Evolutionary conservation across 1,284 basidiomycete genomes (phyloP), one percentile per base, ranked within the genome.

Genomic region (Papiliotrema terrestris): DNA sequence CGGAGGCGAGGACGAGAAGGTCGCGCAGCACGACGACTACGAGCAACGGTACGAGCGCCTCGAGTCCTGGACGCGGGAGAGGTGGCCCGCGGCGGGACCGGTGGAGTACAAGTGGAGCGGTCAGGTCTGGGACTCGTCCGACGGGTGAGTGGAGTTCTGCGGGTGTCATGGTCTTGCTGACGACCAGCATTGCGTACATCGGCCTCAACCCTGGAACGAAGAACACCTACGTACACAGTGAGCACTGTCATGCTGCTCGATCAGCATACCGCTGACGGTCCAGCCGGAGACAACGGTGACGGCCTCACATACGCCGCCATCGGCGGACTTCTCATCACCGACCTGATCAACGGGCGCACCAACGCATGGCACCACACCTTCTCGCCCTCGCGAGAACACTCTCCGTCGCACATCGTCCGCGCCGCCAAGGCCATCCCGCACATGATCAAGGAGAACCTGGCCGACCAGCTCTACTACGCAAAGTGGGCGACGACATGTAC

Each of bases 211-310:
- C 61, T 9, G 61, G 61, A 15, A 49, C 47, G 22, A 55, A 54
- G 22, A 54, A 60, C 17, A 55, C 58, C 20, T 63, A 63, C 45
- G 53, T 63, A 2, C 61, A 63, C 35, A 60, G 59, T 63, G 39
- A 54, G 59, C 48, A 9, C 23, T 35, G 8, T 19, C 19, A 13
- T 20, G 13, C 11, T 13, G 19, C 29, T 49, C 22, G 2, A 35
- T 35, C 8, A 22, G 17, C 15, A 3, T 15, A 4, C 4, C 13
- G 29, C 46, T 54, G 22, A 54, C 35, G 15, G 25, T n/a, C n/a
- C 32, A 63, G 59, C 61, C 39, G 61, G 61, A 22, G 59, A 63
- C 41, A 63, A 63, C 43, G 61, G 61, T 39, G 61, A 60, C 37
- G 61, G 61, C 14, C 51, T 63, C 3, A 63, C 61, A 11, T 63